Base-by-base conservation (phyloP, 2,329 filamentous ascomycete species). In the Claviceps spartinae region DNA sequence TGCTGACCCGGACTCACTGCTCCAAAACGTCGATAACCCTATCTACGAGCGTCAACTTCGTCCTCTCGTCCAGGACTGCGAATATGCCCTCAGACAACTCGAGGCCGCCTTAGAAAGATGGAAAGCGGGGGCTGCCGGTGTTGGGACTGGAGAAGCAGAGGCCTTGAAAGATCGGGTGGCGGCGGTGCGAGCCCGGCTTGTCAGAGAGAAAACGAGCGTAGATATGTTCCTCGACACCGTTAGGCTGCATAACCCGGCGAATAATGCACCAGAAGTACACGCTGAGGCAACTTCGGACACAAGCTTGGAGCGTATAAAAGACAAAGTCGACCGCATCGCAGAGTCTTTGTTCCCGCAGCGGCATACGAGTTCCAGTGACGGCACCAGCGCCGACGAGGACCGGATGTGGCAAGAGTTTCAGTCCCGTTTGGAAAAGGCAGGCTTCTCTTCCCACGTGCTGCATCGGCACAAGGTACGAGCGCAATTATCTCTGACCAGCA, bases 301-400 rank as follows among this genome's bases (percentile, higher is more conserved):
- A 18, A 66, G 71, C 24, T 64, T 81, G 37, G 75, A 82, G 52
- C 61, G 62, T 7, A 80, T 83, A 59, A 76, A 80, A 62, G 74
- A 79, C 60, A 79, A 81, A 59, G 75, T 83, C 36, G 79, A 83
- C 57, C 64, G 65, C 34, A 75, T 83, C 55, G 79, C 80, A 3
- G 63, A 68, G 11, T 70, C 72, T 11, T 68, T 82, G 24, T 75
- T 74, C 49, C 67, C 68, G 11, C 68, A 70, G 49, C 65, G 67
- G 45, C 64, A 67, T 55, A 67, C 64, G 30, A 34, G 30, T 4
- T 34, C 30, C 51, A 66, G 36, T n/a, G 49, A 64, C 50, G 62
- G 65, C 53, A 59, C 70, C 50, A 54, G 61, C 18, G 69, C 72
- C 16, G 70, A 72, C 49, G 72, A 77, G 22, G 74, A 78, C 45